These are phyloP conservation scores for Phoma sp. DNA, from an alignment of 2,329 filamentous ascomycete species.

Conservation along the genomic window DNA sequence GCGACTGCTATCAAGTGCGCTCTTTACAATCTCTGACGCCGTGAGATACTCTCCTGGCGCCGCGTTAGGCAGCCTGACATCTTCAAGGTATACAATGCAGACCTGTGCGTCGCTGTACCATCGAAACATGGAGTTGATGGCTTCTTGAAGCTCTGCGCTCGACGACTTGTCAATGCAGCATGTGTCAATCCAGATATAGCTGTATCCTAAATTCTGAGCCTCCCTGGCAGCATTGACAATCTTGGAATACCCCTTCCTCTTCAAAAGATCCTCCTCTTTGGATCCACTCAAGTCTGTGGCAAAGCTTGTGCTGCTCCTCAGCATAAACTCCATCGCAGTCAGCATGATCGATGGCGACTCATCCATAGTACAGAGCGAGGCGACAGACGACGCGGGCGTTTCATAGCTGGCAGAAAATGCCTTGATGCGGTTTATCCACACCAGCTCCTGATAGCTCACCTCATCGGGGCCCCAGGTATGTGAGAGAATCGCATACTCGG, in stretches of 20 bases:
- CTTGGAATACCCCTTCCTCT: conserved; percentile 22
- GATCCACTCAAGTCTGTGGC: conserved; percentile 14
- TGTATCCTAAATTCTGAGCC: conserved; percentile 15
- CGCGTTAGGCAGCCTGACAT: conserved; percentile 15
- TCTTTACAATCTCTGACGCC: conserved; percentile 21
- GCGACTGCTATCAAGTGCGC: conserved; percentile 25
- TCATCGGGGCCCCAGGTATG: conserved; percentile 31
- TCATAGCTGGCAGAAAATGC: conserved; percentile 11
- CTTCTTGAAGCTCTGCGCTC: conserved; percentile 28
- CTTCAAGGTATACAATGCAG: conserved; percentile 26
- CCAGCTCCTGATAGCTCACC: conserved; percentile 25
- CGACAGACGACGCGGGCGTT: conserved; percentile 6
- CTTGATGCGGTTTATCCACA: conserved; percentile 20
- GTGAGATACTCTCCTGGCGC: conserved; percentile 6
- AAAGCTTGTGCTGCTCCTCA: conserved; percentile 12
- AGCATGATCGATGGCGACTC: conserved; percentile 12
- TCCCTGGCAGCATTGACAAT: conserved; percentile 20
- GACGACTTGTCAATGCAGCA: conserved; percentile 31
- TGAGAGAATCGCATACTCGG: conserved; percentile 28
- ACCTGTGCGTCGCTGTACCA: conserved; percentile 24
- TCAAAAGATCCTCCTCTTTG: conserved; percentile 19
- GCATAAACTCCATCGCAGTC: conserved; percentile 22
- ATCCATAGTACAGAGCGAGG: conserved; percentile 6
- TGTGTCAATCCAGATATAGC: conserved; percentile 32
- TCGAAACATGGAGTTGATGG: conserved; percentile 32